Conservation (phyloP, 2,329 filamentous ascomycete species). For the Verticillium isaacii region DNA sequence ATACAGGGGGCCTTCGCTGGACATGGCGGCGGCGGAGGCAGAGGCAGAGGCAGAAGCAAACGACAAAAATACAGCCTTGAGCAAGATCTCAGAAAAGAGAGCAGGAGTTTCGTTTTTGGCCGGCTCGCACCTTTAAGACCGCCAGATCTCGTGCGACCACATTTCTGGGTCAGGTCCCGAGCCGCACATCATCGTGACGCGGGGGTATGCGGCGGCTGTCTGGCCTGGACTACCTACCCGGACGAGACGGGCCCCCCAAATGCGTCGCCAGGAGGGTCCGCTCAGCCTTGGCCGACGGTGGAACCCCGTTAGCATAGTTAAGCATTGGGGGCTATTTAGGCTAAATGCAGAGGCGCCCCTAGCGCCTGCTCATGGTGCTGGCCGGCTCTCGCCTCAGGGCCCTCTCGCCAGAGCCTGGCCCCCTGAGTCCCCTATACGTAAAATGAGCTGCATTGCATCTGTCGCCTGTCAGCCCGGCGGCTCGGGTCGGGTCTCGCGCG, state of each 20-base stretch:
- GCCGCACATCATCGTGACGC: neutral
- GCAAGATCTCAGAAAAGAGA: neutral
- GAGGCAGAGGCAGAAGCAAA: neutral
- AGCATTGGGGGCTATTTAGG: neutral
- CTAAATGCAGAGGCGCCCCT: neutral
- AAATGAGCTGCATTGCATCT: too few species aligned
- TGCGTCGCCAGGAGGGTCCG: too few species aligned
- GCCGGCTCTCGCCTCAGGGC: too few species aligned
- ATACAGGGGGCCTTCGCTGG: conserved; percentile 56
- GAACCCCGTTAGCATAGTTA: too few species aligned
- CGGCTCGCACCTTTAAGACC: neutral
- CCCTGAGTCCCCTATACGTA: too few species aligned
- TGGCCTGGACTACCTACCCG: neutral
- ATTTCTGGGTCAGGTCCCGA: neutral
- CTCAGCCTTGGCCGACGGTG: too few species aligned
- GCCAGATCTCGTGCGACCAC: neutral
- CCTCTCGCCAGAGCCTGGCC: too few species aligned
- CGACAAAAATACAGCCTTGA: neutral
- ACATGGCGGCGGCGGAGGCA: neutral
- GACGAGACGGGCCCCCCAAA: too few species aligned
- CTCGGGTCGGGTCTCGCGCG: too few species aligned
- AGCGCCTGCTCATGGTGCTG: too few species aligned
- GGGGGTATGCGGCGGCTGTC: neutral
- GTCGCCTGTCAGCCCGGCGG: too few species aligned
- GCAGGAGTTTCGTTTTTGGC: neutral